A percentile compares a stretch with the other conserved stretches of the same genome.
These are phyloP conservation scores for Tylopilus sp. DNA, from an alignment of 768 basidiomycete species.

Conservation along the genomic window DNA sequence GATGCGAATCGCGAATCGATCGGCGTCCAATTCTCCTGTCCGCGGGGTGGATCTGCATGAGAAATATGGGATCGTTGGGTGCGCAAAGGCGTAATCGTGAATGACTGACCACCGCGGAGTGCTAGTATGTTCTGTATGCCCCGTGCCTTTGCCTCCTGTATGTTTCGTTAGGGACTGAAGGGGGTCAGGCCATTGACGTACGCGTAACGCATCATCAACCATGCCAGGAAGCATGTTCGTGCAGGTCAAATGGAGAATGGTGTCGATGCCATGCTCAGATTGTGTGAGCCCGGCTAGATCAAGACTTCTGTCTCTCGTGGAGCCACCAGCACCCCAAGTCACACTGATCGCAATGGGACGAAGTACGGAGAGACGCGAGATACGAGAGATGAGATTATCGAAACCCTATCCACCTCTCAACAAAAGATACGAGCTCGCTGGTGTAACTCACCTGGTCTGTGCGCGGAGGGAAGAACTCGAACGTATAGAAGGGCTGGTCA, in stretches of 20 bases:
- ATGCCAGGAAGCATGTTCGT: slow-evolving; percentile 93
- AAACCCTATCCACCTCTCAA: slow-evolving; percentile 59
- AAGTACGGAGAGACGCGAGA: slow-evolving; percentile 74
- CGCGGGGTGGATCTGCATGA: slow-evolving; percentile 80
- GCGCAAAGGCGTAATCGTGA: not conserved
- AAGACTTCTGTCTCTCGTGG: slow-evolving; percentile 81
- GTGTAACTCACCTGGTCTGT: slow-evolving; percentile 68
- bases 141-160: slow-evolving; percentile 71
- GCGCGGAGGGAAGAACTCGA: slow-evolving; percentile 96
- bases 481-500: slow-evolving; percentile 76
- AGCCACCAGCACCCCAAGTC: slow-evolving; percentile 98
- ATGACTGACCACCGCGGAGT: slow-evolving; percentile 74
- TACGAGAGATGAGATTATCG: slow-evolving; percentile 85
- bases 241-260: slow-evolving; percentile 92
- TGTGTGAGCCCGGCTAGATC: slow-evolving; percentile 82
- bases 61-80: not conserved
- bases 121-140: slow-evolving; percentile 91
- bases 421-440: not conserved
- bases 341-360: slow-evolving; percentile 84
- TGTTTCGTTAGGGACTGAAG: slow-evolving; percentile 3
- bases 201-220: slow-evolving; percentile 82
- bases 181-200: slow-evolving; percentile 33
- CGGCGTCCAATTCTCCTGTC: slow-evolving; percentile 90
- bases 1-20: slow-evolving; percentile 80
- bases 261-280: slow-evolving; percentile 72